These are phyloP conservation scores for Petunia secreta DNA, from an alignment of 257 asterid genomes.

Conservation along the genomic window DNA sequence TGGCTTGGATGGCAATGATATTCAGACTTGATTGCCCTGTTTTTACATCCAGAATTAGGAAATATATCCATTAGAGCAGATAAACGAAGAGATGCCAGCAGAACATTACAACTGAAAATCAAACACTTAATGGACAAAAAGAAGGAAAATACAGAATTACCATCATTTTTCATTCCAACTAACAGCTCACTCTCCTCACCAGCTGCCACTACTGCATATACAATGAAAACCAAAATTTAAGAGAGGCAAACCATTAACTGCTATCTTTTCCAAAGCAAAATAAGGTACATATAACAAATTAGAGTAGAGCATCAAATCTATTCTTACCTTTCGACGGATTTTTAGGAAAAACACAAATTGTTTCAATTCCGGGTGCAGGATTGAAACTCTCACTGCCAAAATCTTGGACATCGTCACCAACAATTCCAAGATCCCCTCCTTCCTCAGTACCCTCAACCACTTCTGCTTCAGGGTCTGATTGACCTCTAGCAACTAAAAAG, in stretches of 20 bases:
- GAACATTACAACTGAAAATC: neutral
- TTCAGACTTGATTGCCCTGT: slow-evolving; percentile 72
- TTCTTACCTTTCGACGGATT: slow-evolving; percentile 80
- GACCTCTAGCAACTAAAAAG: slow-evolving; percentile 70
- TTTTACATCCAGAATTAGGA: slow-evolving; percentile 27
- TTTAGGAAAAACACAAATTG: slow-evolving; percentile 87
- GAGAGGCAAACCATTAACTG: slow-evolving; percentile 12
- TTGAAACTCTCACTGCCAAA: slow-evolving; percentile 62
- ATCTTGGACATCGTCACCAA: slow-evolving; percentile 89
- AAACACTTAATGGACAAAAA: neutral
- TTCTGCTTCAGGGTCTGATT: slow-evolving; percentile 65
- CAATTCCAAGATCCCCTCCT: slow-evolving; percentile 74
- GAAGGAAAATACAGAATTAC: slow-evolving; percentile 47
- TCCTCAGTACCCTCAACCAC: slow-evolving; percentile 59
- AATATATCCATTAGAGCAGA: slow-evolving; percentile 25
- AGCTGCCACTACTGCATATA: slow-evolving; percentile 64
- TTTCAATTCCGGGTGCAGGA: slow-evolving; percentile 86
- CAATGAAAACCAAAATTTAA: slow-evolving; percentile 29
- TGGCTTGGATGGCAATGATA: slow-evolving; percentile 84
- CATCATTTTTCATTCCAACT: slow-evolving; percentile 92
- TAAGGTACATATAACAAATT: neutral
- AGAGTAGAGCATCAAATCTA: neutral
- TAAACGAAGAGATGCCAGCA: neutral
- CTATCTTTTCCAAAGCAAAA: neutral
- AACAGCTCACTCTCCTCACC: slow-evolving; percentile 92